Conservation (phyloP, 192 early-diverging fungal species). For the Coemansia sp. region DNA sequence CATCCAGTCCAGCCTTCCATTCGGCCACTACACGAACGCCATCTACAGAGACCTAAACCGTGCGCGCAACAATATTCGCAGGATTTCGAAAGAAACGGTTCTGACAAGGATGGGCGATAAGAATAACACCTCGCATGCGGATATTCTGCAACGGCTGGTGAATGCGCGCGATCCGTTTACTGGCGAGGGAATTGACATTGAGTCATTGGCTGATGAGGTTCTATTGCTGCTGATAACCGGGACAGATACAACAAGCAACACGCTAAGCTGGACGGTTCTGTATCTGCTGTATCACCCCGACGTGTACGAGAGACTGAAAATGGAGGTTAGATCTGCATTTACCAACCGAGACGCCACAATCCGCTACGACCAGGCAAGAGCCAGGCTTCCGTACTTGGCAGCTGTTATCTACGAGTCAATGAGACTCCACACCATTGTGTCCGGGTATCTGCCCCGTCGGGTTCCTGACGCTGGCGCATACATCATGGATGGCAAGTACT, state of each 20-base stretch:
- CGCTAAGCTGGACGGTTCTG: slow-evolving; percentile 41
- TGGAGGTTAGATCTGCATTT: slow-evolving; percentile 28
- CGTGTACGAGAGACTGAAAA: slow-evolving; percentile 19
- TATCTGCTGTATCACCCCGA: slow-evolving; percentile 38
- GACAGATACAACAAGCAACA: slow-evolving; percentile 55
- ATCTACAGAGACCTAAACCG: slow-evolving; percentile 2
- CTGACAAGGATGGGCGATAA: not conserved
- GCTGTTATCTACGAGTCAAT: slow-evolving; percentile 51
- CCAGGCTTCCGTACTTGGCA: slow-evolving; percentile 28
- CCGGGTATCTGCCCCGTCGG: slow-evolving; percentile 26
- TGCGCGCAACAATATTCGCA: not conserved
- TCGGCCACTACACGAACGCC: slow-evolving; percentile 13
- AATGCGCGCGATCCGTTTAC: slow-evolving; percentile 42
- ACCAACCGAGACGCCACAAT: slow-evolving; percentile 14
- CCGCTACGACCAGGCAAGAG: slow-evolving; percentile 26
- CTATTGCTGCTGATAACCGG: slow-evolving; percentile 38
- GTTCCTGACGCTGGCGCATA: slow-evolving; percentile 22
- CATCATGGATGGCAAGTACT: slow-evolving; percentile 8
- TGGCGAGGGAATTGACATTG: slow-evolving; percentile 16
- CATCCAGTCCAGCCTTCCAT: slow-evolving; percentile 7
- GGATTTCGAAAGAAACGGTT: not conserved
- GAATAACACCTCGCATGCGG: not conserved
- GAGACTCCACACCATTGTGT: slow-evolving; percentile 29
- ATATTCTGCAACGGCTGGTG: slow-evolving; percentile 52
- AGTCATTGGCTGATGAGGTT: slow-evolving; percentile 22